Conservation (phyloP, 805 yeast genomes). For the Kurtzmaniella cleridarum region DNA sequence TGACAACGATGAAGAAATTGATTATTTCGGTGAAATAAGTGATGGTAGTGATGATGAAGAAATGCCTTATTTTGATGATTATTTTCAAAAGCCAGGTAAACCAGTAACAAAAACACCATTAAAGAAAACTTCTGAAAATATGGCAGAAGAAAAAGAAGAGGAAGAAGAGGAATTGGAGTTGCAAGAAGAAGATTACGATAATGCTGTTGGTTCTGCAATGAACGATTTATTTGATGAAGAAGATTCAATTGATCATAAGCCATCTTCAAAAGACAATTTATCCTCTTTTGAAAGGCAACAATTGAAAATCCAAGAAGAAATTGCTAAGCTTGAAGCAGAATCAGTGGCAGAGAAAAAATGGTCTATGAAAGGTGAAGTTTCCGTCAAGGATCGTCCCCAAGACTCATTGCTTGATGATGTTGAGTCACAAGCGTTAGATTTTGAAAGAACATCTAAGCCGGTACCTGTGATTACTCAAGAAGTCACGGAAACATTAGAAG, state of each 20-base stretch:
- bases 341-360: constrained; percentile 87
- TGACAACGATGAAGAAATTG: constrained; percentile 37
- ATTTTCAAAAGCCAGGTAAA: constrained; percentile 46
- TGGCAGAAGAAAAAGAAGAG: constrained; percentile 34
- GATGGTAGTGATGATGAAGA: constrained; percentile 43
- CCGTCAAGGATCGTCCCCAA: constrained; percentile 71
- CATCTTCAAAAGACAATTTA: constrained; percentile 24
- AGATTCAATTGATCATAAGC: constrained; percentile 22
- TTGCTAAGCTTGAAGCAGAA: constrained; percentile 74
- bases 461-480: constrained; percentile 93
- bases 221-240: constrained; percentile 54
- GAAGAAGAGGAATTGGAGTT: constrained; percentile 25
- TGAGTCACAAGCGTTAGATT: constrained; percentile 56
- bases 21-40: constrained; percentile 31
- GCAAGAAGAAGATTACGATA: constrained; percentile 57
- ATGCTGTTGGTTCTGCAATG: constrained; percentile 56
- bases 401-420: constrained; percentile 77
- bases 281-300: constrained; percentile 86
- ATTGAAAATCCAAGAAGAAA: constrained; percentile 67
- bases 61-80: constrained; percentile 59
- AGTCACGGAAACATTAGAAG: constrained; percentile 81
- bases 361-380: constrained; percentile 92
- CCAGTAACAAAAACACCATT: constrained; percentile 3
- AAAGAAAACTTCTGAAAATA: constrained; percentile 9
- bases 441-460: constrained; percentile 91